Base-by-base conservation (phyloP, 192 early-diverging fungal genomes). In the Phlyctochytrium bullatum region DNA sequence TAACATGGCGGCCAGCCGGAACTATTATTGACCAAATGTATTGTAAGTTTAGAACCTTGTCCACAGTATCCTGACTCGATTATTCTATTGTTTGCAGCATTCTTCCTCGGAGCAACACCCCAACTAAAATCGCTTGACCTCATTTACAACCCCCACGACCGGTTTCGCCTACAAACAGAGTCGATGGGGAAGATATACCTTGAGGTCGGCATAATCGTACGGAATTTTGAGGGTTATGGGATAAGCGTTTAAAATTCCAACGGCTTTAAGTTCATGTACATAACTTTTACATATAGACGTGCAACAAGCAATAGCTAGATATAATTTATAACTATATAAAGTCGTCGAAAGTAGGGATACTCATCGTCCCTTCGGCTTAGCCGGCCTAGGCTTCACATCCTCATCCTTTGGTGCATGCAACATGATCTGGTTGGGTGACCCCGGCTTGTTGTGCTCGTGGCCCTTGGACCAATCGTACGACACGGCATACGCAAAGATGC, bases 401-500 rank as follows among this genome's bases (percentile, higher is more conserved):
- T 86, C 83, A 29, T 93, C 91, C 23, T 80, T 80, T 0, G 88
- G 83, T 27, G 90, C 80, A 64, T 93, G 91, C 65, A 97, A 73
- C 68, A 89, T 84, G 61, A 97, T 92, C 62, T 84, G 89, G 74
- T 88, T 88, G 60, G 84, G 85, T 52, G 78, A 81, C 33, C 75
- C 78, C 47, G 77, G 72, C 36, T 74, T 52, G 71, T 85, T 78
- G 66, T 88, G 76, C 75, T 89, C 84, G 78, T 94, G 85, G 34
- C 90, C 90, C 80, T 94, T 75, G 58, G 28, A 68, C 65, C 72
- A 78, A 52, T 83, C 78, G 69, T 98, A 98, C 23, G 91, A 86
- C 12, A 89, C 64, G 1, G 90, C 92, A 71, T 98, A 98, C 12
- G 96, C 94, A 82, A 95, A 95, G 58, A 96, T 91, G 32, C 75